Evolutionary conservation across 345 rosid genomes (phyloP), one percentile per base, ranked within the genome.

Genomic region (Gossypium australe): DNA sequence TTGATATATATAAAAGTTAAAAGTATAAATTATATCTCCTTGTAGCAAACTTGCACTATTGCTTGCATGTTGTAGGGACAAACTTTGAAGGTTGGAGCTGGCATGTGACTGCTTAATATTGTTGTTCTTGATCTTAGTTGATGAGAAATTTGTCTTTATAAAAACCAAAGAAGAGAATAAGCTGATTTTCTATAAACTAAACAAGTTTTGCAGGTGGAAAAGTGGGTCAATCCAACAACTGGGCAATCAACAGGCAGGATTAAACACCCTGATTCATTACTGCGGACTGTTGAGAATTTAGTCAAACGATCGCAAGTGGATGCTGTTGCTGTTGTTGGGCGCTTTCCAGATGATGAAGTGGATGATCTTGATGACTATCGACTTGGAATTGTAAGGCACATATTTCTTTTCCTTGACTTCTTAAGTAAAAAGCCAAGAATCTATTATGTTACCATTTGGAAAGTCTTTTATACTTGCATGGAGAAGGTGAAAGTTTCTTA

Each of bases 181-280:
- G 18, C 20, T 43, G 58, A 73, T 73, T 44, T 22, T n/a, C 22
- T 9, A 41, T 49, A 34, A 65, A 74, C 16, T 56, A 17, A 72
- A 66, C 62, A 41, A 66, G 52, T 68, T 71, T 78, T 77, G 47
- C 80, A 86, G 87, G 88, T 86, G 68, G 87, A 85, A 69, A 86
- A 86, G 78, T 88, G 92, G 88, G 73, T 88, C 24, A 85, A 86
- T 77, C 83, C 87, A 20, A 80, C 75, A 73, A 88, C 75, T 66
- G 86, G 92, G 45, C 85, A 88, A 73, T 88, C 92, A 72, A 86
- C 89, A 16, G 92, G 89, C 55, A 85, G 87, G 73, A 85, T 88
- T 61, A 86, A 78, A 78, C 86, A 84, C 73, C 90, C 92, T 64
- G 83, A 71, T 9, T 75, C 90, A 4, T 75, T 85, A 25, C 70